These are phyloP conservation scores for Funneliformis caledonium DNA, from an alignment of 371 early-diverging fungal genomes.

Conservation along the genomic window DNA sequence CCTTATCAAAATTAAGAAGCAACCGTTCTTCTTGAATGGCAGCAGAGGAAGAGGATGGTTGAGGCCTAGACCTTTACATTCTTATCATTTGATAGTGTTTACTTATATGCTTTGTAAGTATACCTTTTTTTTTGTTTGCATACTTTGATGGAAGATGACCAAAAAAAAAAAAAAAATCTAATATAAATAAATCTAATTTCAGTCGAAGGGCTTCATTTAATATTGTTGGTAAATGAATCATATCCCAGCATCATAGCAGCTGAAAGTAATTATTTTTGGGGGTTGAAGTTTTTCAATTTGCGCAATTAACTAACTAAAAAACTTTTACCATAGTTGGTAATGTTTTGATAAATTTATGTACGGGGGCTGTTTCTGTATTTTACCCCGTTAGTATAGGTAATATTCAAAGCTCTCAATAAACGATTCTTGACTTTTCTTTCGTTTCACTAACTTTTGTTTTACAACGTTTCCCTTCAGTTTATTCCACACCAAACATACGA, in stretches of 20 bases:
- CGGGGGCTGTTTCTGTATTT: background rate
- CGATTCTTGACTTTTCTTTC: background rate
- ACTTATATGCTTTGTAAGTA: background rate
- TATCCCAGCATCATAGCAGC: background rate
- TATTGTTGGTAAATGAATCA: background rate
- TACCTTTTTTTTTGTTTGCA: background rate
- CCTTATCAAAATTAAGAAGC: conserved; percentile 2
- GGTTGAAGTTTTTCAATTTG: background rate
- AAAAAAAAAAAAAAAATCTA: too few relatives aligned
- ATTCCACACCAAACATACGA: background rate
- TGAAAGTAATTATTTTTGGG: background rate
- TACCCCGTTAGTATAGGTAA: background rate
- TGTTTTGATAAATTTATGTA: background rate
- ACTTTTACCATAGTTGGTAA: background rate
- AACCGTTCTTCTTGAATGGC: background rate
- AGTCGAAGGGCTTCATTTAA: background rate
- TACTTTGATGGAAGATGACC: background rate
- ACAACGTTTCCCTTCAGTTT: background rate
- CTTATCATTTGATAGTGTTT: conserved; percentile 10
- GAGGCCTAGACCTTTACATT: conserved; percentile 13
- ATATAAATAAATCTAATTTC: background rate
- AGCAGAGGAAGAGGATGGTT: conserved; percentile 9
- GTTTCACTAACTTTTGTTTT: background rate
- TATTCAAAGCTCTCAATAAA: background rate
- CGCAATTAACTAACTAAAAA: too few relatives aligned